phyloP scores from a whole-genome alignment of 1,284 basidiomycete species.

The Ceratobasidium sp. region DNA sequence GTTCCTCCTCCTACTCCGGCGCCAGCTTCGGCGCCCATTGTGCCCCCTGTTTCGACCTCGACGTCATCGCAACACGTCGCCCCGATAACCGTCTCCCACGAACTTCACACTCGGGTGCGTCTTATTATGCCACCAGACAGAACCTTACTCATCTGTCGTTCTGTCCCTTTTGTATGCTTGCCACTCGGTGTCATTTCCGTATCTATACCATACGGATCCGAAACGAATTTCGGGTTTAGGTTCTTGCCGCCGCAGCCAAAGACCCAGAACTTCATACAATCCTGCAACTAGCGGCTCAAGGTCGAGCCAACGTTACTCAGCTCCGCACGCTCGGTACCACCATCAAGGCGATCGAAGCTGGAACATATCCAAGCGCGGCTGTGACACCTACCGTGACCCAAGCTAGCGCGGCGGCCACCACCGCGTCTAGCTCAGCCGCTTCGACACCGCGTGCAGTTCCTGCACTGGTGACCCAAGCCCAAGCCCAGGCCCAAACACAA shows the following conservation, averaged over 20 bases:
- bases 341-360: constrained; percentile 35
- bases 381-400: neutral
- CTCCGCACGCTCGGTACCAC: constrained; percentile 32
- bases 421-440: constrained; percentile 11
- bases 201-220: too few relatives aligned
- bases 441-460: neutral
- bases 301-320: constrained; percentile 27
- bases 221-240: neutral
- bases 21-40: neutral
- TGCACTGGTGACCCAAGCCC: neutral
- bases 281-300: constrained; percentile 31
- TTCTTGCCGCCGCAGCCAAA: constrained; percentile 40
- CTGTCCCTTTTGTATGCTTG: too few relatives aligned
- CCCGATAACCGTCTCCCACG: constrained; percentile 37
- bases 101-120: constrained; percentile 34
- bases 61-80: constrained; percentile 3
- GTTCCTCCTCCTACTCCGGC: neutral
- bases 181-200: too few relatives aligned
- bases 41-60: neutral
- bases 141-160: too few relatives aligned
- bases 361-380: constrained; percentile 20
- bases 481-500: neutral
- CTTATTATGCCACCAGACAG: too few relatives aligned
- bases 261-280: constrained; percentile 32
- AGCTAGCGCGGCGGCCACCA: neutral